Evolutionary conservation across 2,329 filamentous ascomycete species (phyloP).

Genomic region (Penicillium sclerotigenum): DNA sequence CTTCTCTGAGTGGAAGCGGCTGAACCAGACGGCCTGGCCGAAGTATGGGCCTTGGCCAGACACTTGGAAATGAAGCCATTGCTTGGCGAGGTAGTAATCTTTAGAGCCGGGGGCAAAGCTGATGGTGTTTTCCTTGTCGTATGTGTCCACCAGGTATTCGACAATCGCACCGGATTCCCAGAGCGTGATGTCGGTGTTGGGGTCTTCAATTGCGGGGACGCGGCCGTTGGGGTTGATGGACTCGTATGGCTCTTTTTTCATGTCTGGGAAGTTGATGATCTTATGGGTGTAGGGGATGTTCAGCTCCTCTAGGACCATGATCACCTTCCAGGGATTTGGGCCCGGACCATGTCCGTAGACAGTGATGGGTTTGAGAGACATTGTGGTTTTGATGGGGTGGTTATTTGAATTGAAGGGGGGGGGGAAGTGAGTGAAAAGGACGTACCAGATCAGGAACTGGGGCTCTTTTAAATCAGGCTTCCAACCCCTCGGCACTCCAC

Average conservation of each 20-base stretch:
- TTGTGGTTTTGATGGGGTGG: not conserved
- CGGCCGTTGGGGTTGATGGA: slow-evolving; percentile 37
- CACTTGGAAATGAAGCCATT: slow-evolving; percentile 49
- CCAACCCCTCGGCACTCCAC: not conserved
- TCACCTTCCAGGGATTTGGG: slow-evolving; percentile 35
- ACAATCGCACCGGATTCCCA: slow-evolving; percentile 48
- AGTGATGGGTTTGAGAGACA: slow-evolving; percentile 22
- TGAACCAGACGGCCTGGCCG: slow-evolving; percentile 49
- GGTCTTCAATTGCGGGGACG: slow-evolving; percentile 36
- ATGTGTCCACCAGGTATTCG: slow-evolving; percentile 45
- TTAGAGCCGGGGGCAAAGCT: slow-evolving; percentile 34
- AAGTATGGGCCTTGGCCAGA: slow-evolving; percentile 51
- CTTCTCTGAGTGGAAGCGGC: slow-evolving; percentile 42
- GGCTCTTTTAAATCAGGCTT: not conserved
- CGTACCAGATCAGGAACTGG: not conserved
- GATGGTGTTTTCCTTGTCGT: slow-evolving; percentile 43
- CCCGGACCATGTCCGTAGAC: slow-evolving; percentile 23
- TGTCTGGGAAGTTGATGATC: slow-evolving; percentile 21
- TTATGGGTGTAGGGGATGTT: slow-evolving; percentile 28
- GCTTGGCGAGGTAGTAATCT: slow-evolving; percentile 40
- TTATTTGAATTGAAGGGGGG: not conserved
- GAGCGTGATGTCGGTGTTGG: slow-evolving; percentile 39
- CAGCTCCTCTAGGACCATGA: slow-evolving; percentile 35
- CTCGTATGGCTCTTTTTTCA: slow-evolving; percentile 31
- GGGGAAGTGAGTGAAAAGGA: not conserved